Conservation (phyloP, 805 yeast species). For the Cyberlindnera japonica region DNA sequence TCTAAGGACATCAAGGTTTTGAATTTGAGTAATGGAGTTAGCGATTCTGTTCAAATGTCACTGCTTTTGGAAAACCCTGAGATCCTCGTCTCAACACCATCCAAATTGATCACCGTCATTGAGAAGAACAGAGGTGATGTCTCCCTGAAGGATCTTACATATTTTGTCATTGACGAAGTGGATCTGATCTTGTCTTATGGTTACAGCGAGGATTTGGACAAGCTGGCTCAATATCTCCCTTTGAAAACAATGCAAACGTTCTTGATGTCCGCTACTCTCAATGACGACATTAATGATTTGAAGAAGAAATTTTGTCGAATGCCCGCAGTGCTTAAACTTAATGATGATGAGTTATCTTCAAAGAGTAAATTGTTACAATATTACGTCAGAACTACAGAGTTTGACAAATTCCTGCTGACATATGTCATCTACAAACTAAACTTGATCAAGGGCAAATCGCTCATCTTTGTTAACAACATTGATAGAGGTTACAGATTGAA, state of each 20-base stretch:
- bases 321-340: constrained; percentile 78
- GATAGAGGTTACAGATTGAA: constrained; percentile 94
- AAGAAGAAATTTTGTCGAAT: constrained; percentile 74
- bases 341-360: constrained; percentile 57
- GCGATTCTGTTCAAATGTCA: constrained; percentile 68
- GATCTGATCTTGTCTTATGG: constrained; percentile 90
- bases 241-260: constrained; percentile 78
- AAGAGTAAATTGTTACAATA: constrained; percentile 71
- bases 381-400: constrained; percentile 80
- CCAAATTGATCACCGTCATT: constrained; percentile 58
- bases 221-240: constrained; percentile 62
- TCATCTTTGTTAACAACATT: constrained; percentile 87
- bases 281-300: constrained; percentile 75
- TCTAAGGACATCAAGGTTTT: constrained; percentile 59
- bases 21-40: constrained; percentile 59
- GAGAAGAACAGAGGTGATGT: constrained; percentile 46
- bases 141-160: constrained; percentile 54
- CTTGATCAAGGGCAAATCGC: constrained; percentile 85
- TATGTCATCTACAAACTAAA: constrained; percentile 89
- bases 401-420: constrained; percentile 85
- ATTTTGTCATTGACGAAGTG: constrained; percentile 89
- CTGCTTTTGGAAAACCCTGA: constrained; percentile 74
- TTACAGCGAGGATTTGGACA: constrained; percentile 76
- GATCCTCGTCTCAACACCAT: constrained; percentile 82
- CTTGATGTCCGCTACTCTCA: constrained; percentile 93